Base-by-base conservation (phyloP, 495 filamentous ascomycete species). In the Penicillium lagena region DNA sequence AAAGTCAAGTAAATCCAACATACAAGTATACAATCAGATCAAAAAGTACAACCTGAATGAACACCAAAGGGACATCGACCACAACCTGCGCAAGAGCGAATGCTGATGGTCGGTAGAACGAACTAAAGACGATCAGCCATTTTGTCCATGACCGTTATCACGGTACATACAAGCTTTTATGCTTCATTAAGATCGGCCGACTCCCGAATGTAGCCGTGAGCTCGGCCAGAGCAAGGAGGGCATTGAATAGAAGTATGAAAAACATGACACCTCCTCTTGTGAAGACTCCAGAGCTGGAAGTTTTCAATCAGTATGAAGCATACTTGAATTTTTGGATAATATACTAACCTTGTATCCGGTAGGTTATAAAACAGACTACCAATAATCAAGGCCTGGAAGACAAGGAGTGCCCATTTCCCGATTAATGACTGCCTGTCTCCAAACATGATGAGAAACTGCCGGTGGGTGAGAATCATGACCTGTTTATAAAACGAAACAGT, bases 391-490 rank as follows among this genome's bases (percentile, higher is more conserved):
- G 84, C 62, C 85, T 86, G 91, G 12, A 80, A 84, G 27, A 90
- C 80, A 10, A 72, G 68, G 12, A 90, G 67, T 2, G 77, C 77
- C 52, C 90, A 86, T 39, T 22, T 22, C 4, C 22, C 22, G 22
- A 22, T 6, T 4, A 22, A 22, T 22, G 22, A 22, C 22, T 22
- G 22, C 4, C 83, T 83, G 55, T 95, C 88, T 55, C 90, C 86
- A 76, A 83, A 85, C 63, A 90, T 91, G 51, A 91, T 79, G 17
- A 86, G 67, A 58, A 86, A 91, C 56, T 95, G 89, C 1, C 88
- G 76, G 52, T 88, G 81, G 76, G 87, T 86, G 42, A 93, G 54
- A 7, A 85, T 83, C 86, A 84, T 90, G 7, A 91, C 71, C 56
- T 95, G 89, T 2, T 84, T 67, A 42, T 83, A 77, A 59, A 87